Base-by-base conservation (phyloP, 2,329 filamentous ascomycete genomes). In the Metarhizium guizhouense region DNA sequence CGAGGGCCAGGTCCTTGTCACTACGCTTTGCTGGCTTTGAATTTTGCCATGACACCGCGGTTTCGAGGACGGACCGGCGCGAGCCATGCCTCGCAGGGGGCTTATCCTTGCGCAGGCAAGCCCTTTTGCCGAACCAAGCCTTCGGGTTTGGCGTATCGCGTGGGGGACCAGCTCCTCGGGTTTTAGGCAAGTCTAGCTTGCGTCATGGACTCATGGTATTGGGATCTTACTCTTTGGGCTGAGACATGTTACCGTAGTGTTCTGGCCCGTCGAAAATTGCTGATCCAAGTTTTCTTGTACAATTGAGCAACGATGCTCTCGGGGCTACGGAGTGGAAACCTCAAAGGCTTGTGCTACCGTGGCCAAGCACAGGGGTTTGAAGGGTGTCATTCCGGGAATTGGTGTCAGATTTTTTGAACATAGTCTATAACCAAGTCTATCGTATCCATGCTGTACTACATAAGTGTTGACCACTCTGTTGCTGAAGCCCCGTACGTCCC, bases 61-160 rank as follows among this genome's bases (percentile, higher is more conserved):
- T 40, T 25, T 18, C 16, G 13, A 30, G 36, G 36, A n/a, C 51
- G 32, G 32, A 36, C 50, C 45, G 53, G 34, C 50, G 29, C 50
- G 47, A 50, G 47, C 47, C 40, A 52, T 50, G 8, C 47, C 55
- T 43, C 32, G 11, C 63, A 65, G 18, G 11, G n/a, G 50, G 18
- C 25, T 4, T 25, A 60, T 55, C 65, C 66, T 65, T 62, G 66
- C 60, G 43, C 61, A 60, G 57, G 62, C 61, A 25, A 25, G 25
- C 25, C 62, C 63, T 65, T 59, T 68, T 68, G 60, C 67, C 67
- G 67, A 69, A 65, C 67, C 67, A 66, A 62, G 62, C 62, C 57
- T 61, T 68, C 67, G 67, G 67, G 64, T 63, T 66, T 60, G 50
- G 52, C 47, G n/a, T 7, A 38, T 38, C 54, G 51, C 51, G 51